Evolutionary conservation across 768 basidiomycete species (phyloP), one percentile per base, ranked within the genome.

Genomic region (Mycena latifolia): DNA sequence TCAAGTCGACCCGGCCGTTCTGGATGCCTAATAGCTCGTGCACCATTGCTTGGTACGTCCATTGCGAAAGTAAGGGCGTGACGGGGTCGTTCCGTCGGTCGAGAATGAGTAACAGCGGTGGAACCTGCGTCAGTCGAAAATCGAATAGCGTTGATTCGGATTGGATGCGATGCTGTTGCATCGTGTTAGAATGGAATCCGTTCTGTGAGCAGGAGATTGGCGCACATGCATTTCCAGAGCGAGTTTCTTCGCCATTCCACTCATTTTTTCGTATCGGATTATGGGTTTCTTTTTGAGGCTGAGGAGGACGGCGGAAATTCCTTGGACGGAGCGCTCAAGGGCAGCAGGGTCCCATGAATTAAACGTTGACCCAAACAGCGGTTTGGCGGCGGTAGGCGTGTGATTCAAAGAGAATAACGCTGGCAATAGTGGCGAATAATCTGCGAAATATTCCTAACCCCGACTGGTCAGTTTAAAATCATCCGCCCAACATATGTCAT

Each of bases 1-100:
- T 88, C 48, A 97, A 78, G 74, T 94, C 90, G 5, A 99, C 96
- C 63, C 98, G 86, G 22, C 97, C 97, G 74, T 98, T 99, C 66
- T 93, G 90, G 50, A 99, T 98, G 2, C 93, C 92, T 9, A 99
- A 79, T 17, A 98, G 82, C 76, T 99, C 98, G 73, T 99, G 98
- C 0, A 99, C 98, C 96, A 99, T 98, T 1, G 97, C 98, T 76
- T 99, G 97, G 79, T 99, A 99, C 27, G 98, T 99, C 98, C 98
- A 99, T 78, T 98, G 98, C 3, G 95, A 95, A 31, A 99, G 84
- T 39, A 99, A 80, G 5, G 98, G 98, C 0, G 98, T 99, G 7
- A 99, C 94, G 3, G 98, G 98, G 74, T 99, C 98, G 77, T 98
- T 98, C 68, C 97, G 84, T 67, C 98, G 87, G 79, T 99, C 98